Evolutionary conservation across 129 eudicot genomes (phyloP).

Genomic region (Flaveria sonorensis): DNA sequence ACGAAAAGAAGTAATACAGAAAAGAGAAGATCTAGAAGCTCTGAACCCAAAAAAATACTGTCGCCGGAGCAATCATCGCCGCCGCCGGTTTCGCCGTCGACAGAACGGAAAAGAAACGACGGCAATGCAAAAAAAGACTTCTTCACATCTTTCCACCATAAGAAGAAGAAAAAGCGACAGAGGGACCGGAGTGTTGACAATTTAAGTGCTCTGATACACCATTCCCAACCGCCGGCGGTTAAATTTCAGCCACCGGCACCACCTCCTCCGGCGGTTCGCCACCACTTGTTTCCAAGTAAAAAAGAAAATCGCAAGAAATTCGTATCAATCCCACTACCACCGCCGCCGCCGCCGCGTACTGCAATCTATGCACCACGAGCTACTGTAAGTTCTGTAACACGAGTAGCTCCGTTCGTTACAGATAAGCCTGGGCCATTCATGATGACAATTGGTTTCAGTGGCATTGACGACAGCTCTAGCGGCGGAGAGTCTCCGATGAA

Average conservation of each 20-base stretch:
- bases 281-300: conserved; percentile 43
- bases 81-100: conserved; percentile 35
- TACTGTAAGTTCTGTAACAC: conserved; percentile 33
- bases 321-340: conserved; percentile 9
- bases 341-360: conserved; percentile 36
- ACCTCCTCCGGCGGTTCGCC: conserved; percentile 38
- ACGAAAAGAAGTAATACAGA: conserved; percentile 17
- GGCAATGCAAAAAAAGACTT: conserved; percentile 52
- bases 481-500: conserved; percentile 66
- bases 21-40: conserved; percentile 40
- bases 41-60: conserved; percentile 29
- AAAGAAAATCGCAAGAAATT: conserved; percentile 45
- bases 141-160: conserved; percentile 50
- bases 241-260: conserved; percentile 41
- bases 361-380: conserved; percentile 21
- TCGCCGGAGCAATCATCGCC: conserved; percentile 46
- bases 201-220: conserved; percentile 45
- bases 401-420: conserved; percentile 25
- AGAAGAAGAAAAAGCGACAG: conserved; percentile 65
- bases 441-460: conserved; percentile 35
- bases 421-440: conserved; percentile 32
- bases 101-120: conserved; percentile 39
- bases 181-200: conserved; percentile 64
- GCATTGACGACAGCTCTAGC: conserved; percentile 48
- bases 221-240: conserved; percentile 33